Evolutionary conservation across 1,284 basidiomycete genomes (phyloP).

Genomic region (Cryptococcus maquisensis): DNA sequence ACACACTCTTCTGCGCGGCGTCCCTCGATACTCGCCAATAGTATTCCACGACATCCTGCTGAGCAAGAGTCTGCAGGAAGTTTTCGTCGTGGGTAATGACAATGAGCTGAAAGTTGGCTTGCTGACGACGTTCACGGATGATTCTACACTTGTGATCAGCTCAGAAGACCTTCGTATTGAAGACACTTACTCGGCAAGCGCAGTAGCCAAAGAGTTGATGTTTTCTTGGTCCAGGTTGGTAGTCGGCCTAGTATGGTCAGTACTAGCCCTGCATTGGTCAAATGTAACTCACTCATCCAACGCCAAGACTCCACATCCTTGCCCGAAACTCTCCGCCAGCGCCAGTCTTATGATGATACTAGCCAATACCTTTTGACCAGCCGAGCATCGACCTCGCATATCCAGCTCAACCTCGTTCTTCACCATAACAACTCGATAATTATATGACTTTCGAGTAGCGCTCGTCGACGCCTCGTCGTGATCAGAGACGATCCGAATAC

Average conservation of each 20-base stretch:
- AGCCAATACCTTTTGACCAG: conserved; percentile 97
- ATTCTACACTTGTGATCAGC: conserved; percentile 57
- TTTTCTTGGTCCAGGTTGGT: conserved; percentile 97
- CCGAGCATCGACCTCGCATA: conserved; percentile 97
- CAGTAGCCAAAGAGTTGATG: conserved; percentile 86
- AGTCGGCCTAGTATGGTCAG: conserved; percentile 60
- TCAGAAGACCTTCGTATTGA: not conserved
- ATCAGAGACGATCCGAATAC: conserved; percentile 91
- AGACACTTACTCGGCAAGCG: conserved; percentile 77
- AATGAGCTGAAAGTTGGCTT: conserved; percentile 93
- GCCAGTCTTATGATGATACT: conserved; percentile 99
- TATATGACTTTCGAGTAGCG: conserved; percentile 85
- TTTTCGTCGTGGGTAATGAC: conserved; percentile 94
- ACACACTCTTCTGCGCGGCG: conserved; percentile 48
- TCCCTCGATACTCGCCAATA: conserved; percentile 64
- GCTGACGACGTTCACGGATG: conserved; percentile 81
- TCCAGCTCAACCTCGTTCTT: conserved; percentile 99
- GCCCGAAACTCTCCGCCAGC: conserved; percentile 92
- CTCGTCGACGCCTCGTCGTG: conserved; percentile 66
- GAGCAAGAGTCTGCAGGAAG: conserved; percentile 58
- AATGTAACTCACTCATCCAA: conserved; percentile 65
- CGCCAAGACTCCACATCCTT: conserved; percentile 95
- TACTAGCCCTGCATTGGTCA: not conserved
- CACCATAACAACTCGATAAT: conserved; percentile 97
- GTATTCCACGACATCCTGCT: conserved; percentile 81